phyloP scores from a whole-genome alignment of 805 yeast genomes.

The Monosporozyma solicola region DNA sequence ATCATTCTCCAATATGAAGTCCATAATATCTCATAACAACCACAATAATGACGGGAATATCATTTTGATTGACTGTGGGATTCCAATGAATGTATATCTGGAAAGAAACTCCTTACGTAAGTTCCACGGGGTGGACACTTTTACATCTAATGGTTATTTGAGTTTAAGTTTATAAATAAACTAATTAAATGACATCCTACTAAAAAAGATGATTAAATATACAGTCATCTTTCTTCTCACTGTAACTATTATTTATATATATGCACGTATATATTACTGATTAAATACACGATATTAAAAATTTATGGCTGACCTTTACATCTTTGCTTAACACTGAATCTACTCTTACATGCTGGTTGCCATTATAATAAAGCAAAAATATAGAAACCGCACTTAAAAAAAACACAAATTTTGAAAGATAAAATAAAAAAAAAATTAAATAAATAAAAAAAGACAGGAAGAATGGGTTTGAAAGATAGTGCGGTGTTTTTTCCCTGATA shows the following conservation, averaged over 20 bases:
- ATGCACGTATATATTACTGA: not conserved
- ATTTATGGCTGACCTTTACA: not conserved
- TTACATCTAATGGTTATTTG: constrained; percentile 7
- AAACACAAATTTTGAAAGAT: not conserved
- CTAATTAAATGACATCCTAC: not conserved
- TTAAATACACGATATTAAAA: not conserved
- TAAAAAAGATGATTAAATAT: not conserved
- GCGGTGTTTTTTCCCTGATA: constrained; percentile 1
- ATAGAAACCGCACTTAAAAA: not conserved
- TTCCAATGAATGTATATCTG: constrained; percentile 48
- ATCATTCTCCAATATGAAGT: constrained; percentile 5
- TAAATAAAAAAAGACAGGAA: not conserved
- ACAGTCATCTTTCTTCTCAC: not conserved
- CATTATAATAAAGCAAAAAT: not conserved
- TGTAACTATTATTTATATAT: not conserved
- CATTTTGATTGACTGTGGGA: constrained; percentile 60
- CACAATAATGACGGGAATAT: constrained; percentile 28
- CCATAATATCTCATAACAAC: constrained; percentile 1
- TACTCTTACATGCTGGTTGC: not conserved
- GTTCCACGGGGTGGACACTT: constrained; percentile 33
- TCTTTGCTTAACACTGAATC: no score
- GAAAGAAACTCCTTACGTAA: constrained; percentile 37
- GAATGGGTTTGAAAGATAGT: not conserved
- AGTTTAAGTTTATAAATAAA: not conserved
- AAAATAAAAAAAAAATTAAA: not conserved